A percentile compares a stretch with the other conserved stretches of the same genome.
phyloP scores from a whole-genome alignment of 2,329 filamentous ascomycete species.

The Graphilbum fragrans region DNA sequence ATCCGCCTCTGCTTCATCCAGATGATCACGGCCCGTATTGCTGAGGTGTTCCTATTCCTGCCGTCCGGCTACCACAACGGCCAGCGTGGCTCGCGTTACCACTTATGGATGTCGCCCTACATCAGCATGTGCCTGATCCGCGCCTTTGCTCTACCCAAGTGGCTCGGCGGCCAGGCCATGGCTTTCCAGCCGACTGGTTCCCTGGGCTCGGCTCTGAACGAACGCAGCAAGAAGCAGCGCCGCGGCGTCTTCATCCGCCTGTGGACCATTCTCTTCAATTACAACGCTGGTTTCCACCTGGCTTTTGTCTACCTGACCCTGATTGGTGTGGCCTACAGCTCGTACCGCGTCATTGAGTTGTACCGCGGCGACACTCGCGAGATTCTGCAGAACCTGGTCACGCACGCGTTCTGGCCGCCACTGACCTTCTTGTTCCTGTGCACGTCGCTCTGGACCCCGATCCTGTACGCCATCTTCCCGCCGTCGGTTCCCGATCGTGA shows the following conservation, averaged over 20 bases:
- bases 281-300: conserved; percentile 42
- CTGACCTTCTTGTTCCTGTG: conserved; percentile 43
- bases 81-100: conserved; percentile 41
- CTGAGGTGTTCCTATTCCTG: conserved; percentile 45
- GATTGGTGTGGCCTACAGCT: conserved; percentile 34
- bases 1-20: conserved; percentile 42
- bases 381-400: conserved; percentile 39
- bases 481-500: conserved; percentile 28
- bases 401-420: conserved; percentile 51
- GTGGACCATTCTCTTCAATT: conserved; percentile 41
- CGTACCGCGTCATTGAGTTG: conserved; percentile 35
- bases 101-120: conserved; percentile 53
- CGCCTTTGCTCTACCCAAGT: conserved; percentile 43
- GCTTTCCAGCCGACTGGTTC: conserved; percentile 51
- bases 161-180: conserved; percentile 46
- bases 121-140: conserved; percentile 45
- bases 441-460: conserved; percentile 43
- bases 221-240: conserved; percentile 39
- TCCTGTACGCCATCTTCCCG: conserved; percentile 49
- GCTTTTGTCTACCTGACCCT: conserved; percentile 40
- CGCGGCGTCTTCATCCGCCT: conserved; percentile 41
- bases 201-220: conserved; percentile 41
- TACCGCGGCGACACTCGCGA: conserved; percentile 15
- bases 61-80: conserved; percentile 48
- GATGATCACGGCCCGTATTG: conserved; percentile 37